phyloP scores from a whole-genome alignment of 192 early-diverging fungal species.

The Neocallimastix lanati region DNA sequence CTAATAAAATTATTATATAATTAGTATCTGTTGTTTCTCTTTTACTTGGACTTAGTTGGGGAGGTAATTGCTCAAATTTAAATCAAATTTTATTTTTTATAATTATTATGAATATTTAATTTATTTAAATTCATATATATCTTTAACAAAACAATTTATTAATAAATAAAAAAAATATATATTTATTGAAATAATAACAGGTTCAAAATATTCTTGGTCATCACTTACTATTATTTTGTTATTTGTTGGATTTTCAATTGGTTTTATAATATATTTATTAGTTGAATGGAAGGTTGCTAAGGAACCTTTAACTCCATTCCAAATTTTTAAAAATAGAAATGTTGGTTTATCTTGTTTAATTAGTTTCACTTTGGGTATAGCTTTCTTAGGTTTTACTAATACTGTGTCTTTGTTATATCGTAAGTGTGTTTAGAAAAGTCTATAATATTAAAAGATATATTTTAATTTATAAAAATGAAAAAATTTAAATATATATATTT shows the following conservation, averaged over 20 bases:
- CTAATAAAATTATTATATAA: too few relatives aligned
- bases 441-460: too few relatives aligned
- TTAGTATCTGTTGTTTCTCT: neutral
- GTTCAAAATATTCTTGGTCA: neutral
- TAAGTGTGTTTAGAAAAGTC: neutral
- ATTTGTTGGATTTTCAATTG: slow-evolving; percentile 25
- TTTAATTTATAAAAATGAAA: too few relatives aligned
- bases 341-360: neutral
- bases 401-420: neutral
- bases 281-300: slow-evolving; percentile 42
- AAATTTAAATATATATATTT: too few relatives aligned
- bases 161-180: too few relatives aligned
- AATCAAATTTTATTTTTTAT: too few relatives aligned
- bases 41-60: neutral
- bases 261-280: slow-evolving; percentile 28
- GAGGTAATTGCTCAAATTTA: neutral
- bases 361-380: neutral
- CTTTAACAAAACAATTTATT: too few relatives aligned
- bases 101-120: too few relatives aligned
- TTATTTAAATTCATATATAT: too few relatives aligned
- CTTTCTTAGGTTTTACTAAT: neutral
- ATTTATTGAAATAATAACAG: too few relatives aligned
- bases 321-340: neutral
- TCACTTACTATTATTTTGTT: neutral
- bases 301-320: slow-evolving; percentile 32